Base-by-base conservation (phyloP, 768 basidiomycete species). In the Leccinum longicurvipes region DNA sequence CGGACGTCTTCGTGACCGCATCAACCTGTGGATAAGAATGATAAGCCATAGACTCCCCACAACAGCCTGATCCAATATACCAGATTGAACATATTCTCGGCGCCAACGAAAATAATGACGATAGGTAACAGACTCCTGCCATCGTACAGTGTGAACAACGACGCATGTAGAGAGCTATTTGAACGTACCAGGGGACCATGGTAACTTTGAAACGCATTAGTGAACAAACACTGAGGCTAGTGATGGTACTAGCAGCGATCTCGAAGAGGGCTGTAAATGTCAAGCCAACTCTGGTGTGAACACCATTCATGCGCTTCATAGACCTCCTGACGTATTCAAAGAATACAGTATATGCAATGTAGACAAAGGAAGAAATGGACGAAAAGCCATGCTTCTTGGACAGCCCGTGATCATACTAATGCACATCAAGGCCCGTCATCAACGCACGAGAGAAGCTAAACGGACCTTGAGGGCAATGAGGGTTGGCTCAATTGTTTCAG, bases 1-100 rank as follows among this genome's bases (percentile, higher is more conserved):
- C 84, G 10, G 89, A 84, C 0, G 93, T 96, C 67, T 79, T 85
- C 4, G 86, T 82, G 25, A 96, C 90, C 0, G 91, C 91, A 61
- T 92, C 89, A 12, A 92, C 89, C 91, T 86, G 68, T 42, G 54
- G 58, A 24, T 66, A 56, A 39, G 48, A n/a, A 46, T 65, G 58
- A 61, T 73, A 66, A 67, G 57, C 50, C 60, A 65, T 50, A 27
- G 54, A 58, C 51, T 53, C 44, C 25, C 50, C 55, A 63, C 32
- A 19, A 39, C 4, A 47, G 45, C 23, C 15, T 25, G n/a, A 50
- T 28, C 32, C 71, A 85, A 59, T 70, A 59, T 70, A 93, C 93
- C 68, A 99, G 77, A 64, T 87, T 89, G 68, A 93, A 91, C 95
- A 98, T 98, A 64, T 98, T 98, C 74, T 98, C 96, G 3, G 93